phyloP scores from a whole-genome alignment of 2,329 filamentous ascomycete genomes.

The Fusarium annulatum region DNA sequence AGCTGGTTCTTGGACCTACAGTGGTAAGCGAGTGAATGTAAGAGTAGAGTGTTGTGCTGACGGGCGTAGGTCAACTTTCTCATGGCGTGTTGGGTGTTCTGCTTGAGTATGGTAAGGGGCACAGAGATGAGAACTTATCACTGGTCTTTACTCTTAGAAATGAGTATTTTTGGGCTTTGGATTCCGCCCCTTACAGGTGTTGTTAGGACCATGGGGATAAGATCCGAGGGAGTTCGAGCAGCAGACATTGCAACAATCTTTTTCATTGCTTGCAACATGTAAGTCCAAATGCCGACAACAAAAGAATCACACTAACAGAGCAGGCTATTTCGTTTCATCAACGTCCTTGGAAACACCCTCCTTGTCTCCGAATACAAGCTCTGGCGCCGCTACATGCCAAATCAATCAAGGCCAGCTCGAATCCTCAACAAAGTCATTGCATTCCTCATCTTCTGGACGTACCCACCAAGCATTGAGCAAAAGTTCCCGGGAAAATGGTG shows the following conservation, averaged over 20 bases:
- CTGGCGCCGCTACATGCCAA: constrained; percentile 51
- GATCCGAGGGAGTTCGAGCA: constrained; percentile 5
- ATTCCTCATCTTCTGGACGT: constrained; percentile 55
- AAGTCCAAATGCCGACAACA: constrained; percentile 25
- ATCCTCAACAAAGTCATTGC: constrained; percentile 46
- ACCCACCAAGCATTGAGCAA: constrained; percentile 55
- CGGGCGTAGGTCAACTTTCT: constrained; percentile 51
- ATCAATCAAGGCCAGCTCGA: constrained; percentile 39
- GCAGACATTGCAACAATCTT: constrained; percentile 47
- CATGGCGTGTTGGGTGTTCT: constrained; percentile 50
- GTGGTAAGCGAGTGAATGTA: constrained; percentile 44
- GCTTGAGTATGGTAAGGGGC: constrained; percentile 50
- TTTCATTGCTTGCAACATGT: constrained; percentile 54
- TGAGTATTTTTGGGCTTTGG: constrained; percentile 41
- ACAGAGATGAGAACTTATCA: constrained; percentile 54
- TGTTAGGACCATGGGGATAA: constrained; percentile 30
- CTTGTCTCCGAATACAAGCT: constrained; percentile 53
- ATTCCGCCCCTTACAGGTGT: constrained; percentile 42
- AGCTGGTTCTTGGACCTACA: constrained; percentile 49
- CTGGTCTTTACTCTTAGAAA: constrained; percentile 52
- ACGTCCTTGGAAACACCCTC: constrained; percentile 53
- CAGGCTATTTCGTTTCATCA: constrained; percentile 54
- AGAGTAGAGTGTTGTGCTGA: neutral
- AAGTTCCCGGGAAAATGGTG: constrained; percentile 50
- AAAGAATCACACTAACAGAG: neutral